Evolutionary conservation across 805 yeast species (phyloP).

Genomic region (Cyberlindnera euphorbiiphila): DNA sequence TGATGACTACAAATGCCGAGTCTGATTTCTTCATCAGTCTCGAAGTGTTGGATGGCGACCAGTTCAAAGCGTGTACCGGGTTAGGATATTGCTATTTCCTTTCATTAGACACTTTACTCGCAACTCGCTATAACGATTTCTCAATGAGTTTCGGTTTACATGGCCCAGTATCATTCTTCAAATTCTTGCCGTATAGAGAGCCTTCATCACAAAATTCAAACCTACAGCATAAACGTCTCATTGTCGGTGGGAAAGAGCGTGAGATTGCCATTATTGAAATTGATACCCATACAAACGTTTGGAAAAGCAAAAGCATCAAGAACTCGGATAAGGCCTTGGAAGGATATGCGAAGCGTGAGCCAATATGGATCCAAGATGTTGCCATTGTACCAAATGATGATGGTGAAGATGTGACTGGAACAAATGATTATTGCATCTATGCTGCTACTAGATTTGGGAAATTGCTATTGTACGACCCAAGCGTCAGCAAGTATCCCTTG

Average conservation of each 20-base stretch:
- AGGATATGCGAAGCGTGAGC: conserved; percentile 12
- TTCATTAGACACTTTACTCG: conserved; percentile 16
- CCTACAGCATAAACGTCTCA: conserved; percentile 5
- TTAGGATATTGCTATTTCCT: conserved; percentile 26
- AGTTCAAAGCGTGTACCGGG: conserved; percentile 24
- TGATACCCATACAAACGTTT: conserved; percentile 17
- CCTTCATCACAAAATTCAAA: neutral
- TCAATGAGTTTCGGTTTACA: conserved; percentile 26
- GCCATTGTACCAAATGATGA: conserved; percentile 6
- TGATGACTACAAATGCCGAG: conserved; percentile 19
- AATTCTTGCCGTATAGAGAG: conserved; percentile 10
- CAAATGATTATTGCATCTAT: conserved; percentile 15
- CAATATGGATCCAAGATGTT: conserved; percentile 26
- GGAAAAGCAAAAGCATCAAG: conserved; percentile 22
- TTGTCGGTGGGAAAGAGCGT: conserved; percentile 26
- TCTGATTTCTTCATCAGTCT: conserved; percentile 23
- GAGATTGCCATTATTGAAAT: conserved; percentile 21
- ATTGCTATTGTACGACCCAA: conserved; percentile 19
- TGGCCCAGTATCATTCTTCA: conserved; percentile 23
- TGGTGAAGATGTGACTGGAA: too few relatives aligned
- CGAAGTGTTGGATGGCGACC: conserved; percentile 8
- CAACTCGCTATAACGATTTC: conserved; percentile 18
- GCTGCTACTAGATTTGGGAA: conserved; percentile 27
- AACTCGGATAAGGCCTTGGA: conserved; percentile 6
- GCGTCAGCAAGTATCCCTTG: conserved; percentile 20